Conservation (phyloP, 164 flowering plant genomes). For the Nymphaea thermarum region DNA sequence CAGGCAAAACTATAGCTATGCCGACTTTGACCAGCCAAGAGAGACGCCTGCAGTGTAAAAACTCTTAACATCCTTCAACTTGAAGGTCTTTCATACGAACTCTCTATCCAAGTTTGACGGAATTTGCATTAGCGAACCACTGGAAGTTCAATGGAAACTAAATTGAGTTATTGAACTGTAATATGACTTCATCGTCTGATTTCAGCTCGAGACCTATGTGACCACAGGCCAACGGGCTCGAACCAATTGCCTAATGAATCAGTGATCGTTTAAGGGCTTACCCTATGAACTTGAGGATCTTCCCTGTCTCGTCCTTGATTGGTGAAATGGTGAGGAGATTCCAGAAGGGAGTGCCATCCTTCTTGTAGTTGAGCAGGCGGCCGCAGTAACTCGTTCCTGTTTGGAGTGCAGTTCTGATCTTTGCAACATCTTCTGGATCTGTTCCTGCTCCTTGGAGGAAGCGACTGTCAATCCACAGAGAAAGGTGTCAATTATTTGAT, state of each 20-base stretch:
- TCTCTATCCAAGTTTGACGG: too few species aligned
- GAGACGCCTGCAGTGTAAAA: too few species aligned
- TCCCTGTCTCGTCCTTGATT: constrained; percentile 84
- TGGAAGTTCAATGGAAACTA: too few species aligned
- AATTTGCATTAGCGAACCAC: too few species aligned
- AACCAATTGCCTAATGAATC: background rate
- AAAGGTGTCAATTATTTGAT: background rate
- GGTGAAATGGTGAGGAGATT: constrained; percentile 94
- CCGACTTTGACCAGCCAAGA: too few species aligned
- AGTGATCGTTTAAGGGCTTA: constrained; percentile 18
- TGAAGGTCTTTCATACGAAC: too few species aligned
- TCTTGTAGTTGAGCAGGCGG: constrained; percentile 85
- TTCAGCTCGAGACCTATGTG: background rate
- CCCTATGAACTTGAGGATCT: constrained; percentile 89
- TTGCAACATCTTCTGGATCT: constrained; percentile 64
- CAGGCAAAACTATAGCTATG: too few species aligned
- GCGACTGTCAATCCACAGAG: constrained; percentile 33
- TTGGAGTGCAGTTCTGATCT: constrained; percentile 61
- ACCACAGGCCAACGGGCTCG: background rate
- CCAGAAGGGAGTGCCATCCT: constrained; percentile 95
- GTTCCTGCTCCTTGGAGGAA: constrained; percentile 90
- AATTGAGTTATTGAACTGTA: too few species aligned
- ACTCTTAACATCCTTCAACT: too few species aligned
- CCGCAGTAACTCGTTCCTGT: constrained; percentile 69
- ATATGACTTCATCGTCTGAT: background rate